Evolutionary conservation across 805 yeast genomes (phyloP), one percentile per base, ranked within the genome.

Genomic region (Saccharomyces mikatae): DNA sequence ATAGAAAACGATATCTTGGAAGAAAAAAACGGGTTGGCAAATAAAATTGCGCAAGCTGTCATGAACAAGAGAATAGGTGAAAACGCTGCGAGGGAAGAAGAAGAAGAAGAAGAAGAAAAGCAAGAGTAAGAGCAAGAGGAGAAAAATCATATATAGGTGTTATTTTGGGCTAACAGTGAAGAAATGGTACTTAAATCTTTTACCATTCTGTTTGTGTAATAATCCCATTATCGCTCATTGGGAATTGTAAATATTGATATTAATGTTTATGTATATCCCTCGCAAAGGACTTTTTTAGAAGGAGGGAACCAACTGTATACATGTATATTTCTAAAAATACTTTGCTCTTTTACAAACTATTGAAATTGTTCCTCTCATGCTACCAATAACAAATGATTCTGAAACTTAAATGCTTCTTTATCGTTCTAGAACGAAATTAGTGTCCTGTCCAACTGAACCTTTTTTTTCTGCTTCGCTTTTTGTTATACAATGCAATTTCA

Each of bases 401-500:
- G 8, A 32, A n/a, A 32, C 41, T 14, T n/a, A 14, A 14, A 32
- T 13, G 31, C 14, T 31, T 14, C n/a, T n/a, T n/a, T 36, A 13
- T 4, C 27, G 13, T 14, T 13, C 49, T 26, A 27, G 49, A 44
- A 48, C 22, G 8, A 21, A 21, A 47, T 41, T 36, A 46, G 49
- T 49, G 48, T 28, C 59, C 55, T 5, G 56, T 54, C 62, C 64
- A 61, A 26, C 61, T 55, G 48, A 59, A 57, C 48, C 56, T 56
- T 49, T 57, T 56, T 48, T 49, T 58, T 28, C 58, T 58, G 5
- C 60, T 58, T 49, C 69, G 70, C 56, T 69, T 71, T 59, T 71
- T 72, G 51, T 72, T 62, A 50, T 63, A 62, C 48, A 65, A 60
- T 46, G 74, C 70, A 14, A 73, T 68, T 59, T 75, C 78, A 54